These are phyloP conservation scores for Tolypocladium pustulatum DNA, from an alignment of 2,329 filamentous ascomycete genomes.

Conservation along the genomic window DNA sequence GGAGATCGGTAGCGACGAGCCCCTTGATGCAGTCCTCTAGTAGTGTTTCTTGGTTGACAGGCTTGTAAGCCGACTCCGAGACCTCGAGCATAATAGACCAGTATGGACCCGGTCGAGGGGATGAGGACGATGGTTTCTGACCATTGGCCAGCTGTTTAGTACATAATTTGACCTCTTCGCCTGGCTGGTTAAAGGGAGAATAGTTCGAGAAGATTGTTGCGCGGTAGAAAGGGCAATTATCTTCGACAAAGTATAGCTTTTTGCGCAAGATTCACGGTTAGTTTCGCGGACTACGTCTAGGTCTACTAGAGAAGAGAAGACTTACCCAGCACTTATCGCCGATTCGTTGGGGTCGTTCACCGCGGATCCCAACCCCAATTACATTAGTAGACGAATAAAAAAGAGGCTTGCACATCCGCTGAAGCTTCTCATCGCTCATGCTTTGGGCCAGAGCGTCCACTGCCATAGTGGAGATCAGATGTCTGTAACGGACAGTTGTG, in stretches of 20 bases:
- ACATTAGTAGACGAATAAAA: conserved; percentile 98
- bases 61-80: conserved; percentile 92
- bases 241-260: conserved; percentile 98
- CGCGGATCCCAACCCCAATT: conserved; percentile 89
- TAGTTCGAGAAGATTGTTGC: conserved; percentile 99
- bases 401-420: conserved; percentile 75
- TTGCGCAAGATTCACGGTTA: no score
- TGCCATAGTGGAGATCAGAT: conserved; percentile 92
- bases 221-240: conserved; percentile 98
- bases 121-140: conserved; percentile 56
- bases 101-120: conserved; percentile 82
- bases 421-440: conserved; percentile 79
- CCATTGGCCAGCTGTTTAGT: conserved; percentile 81
- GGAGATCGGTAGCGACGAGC: conserved; percentile 95
- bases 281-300: no score
- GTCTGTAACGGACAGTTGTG: conserved; percentile 80
- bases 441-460: conserved; percentile 79
- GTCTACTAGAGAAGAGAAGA: no score
- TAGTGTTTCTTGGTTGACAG: conserved; percentile 75
- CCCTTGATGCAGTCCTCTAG: conserved; percentile 89
- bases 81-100: conserved; percentile 99
- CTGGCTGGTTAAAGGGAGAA: conserved; percentile 94
- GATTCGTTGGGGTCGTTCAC: conserved; percentile 83
- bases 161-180: conserved; percentile 69
- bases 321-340: conserved; percentile 97